Evolutionary conservation across 2,329 filamentous ascomycete genomes (phyloP), one percentile per base, ranked within the genome.

Genomic region (Pestalotiopsis sp.): DNA sequence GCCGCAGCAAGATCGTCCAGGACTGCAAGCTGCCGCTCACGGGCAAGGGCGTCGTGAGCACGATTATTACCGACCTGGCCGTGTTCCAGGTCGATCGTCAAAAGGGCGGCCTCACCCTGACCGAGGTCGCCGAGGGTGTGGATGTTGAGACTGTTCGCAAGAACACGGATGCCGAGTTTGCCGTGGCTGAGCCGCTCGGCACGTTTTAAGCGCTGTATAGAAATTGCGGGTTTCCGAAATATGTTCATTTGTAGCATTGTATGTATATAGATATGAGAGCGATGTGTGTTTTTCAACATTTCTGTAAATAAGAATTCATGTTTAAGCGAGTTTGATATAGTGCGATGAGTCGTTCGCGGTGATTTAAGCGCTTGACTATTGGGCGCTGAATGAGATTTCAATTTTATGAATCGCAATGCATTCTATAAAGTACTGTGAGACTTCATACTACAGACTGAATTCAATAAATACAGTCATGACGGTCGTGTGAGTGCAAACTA

Each of bases 61-160:
- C 89, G 3, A 91, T 93, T 69, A 92, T 92, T 68, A 93, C 90
- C 0, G 91, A 96, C 72, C 78, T 95, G 76, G 90, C 90, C 70
- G 92, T 94, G 4, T 92, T 92, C 78, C 83, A 92, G 74, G 90
- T 92, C 7, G 88, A 92, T 73, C 85, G 91, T 52, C 79, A 79
- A 38, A 86, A 87, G 23, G 91, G 90, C 1, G 85, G 83, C 0
- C 77, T 93, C 56, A 92, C 89, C 0, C 82, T 94, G 64, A 92
- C 90, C 0, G 92, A 94, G 80, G 78, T 93, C 17, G 92, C 92
- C 1, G 89, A 90, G 1, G 91, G 89, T 0, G 88, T 93, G 0
- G 85, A 85, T 13, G 84, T 93, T 1, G 91, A 94, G 39, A 89
- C 92, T 70, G 86, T 94, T 3, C 87, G 82, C 80, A 82, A 83